A percentile compares a stretch with the other conserved stretches of the same genome.
Evolutionary conservation across 2,329 filamentous ascomycete genomes (phyloP).

Genomic region (Ceratocystis diversiconidia): DNA sequence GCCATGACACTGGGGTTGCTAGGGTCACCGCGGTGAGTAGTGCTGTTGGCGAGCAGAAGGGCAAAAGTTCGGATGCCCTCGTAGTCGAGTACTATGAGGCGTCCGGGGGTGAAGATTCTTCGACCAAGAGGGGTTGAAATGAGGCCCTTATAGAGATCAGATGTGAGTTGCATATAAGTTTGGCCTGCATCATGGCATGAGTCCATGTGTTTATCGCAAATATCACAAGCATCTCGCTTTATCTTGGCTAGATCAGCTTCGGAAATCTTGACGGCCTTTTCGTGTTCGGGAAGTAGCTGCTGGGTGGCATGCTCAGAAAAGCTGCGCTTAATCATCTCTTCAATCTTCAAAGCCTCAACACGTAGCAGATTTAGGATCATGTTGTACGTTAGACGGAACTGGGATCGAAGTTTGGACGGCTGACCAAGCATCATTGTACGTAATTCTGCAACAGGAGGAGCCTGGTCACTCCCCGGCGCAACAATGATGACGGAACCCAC

Average conservation of each 20-base stretch:
- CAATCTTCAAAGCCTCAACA: conserved; percentile 93
- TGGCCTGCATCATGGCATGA: conserved; percentile 69
- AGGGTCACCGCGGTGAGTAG: conserved; percentile 39
- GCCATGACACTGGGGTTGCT: conserved; percentile 59
- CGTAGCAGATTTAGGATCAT: conserved; percentile 95
- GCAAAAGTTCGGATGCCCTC: conserved; percentile 73
- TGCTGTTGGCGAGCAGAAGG: conserved; percentile 62
- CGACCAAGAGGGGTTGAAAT: conserved; percentile 70
- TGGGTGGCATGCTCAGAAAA: conserved; percentile 98
- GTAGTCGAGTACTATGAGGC: conserved; percentile 72
- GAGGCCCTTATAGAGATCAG: conserved; percentile 63
- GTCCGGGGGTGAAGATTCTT: conserved; percentile 59
- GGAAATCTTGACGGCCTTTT: conserved; percentile 83
- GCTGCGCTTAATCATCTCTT: conserved; percentile 99
- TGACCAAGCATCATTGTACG: conserved; percentile 92
- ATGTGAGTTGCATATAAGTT: conserved; percentile 64
- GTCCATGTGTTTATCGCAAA: conserved; percentile 70
- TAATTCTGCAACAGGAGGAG: conserved; percentile 68
- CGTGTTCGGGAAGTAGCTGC: conserved; percentile 82
- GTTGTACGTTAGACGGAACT: conserved; percentile 96
- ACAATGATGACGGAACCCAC: conserved; percentile 94
- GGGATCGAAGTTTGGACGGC: conserved; percentile 85
- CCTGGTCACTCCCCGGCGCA: conserved; percentile 66
- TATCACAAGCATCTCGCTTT: conserved; percentile 67
- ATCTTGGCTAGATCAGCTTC: conserved; percentile 85